These are phyloP conservation scores for Albophoma yamanashiensis DNA, from an alignment of 2,329 filamentous ascomycete species.

Conservation along the genomic window DNA sequence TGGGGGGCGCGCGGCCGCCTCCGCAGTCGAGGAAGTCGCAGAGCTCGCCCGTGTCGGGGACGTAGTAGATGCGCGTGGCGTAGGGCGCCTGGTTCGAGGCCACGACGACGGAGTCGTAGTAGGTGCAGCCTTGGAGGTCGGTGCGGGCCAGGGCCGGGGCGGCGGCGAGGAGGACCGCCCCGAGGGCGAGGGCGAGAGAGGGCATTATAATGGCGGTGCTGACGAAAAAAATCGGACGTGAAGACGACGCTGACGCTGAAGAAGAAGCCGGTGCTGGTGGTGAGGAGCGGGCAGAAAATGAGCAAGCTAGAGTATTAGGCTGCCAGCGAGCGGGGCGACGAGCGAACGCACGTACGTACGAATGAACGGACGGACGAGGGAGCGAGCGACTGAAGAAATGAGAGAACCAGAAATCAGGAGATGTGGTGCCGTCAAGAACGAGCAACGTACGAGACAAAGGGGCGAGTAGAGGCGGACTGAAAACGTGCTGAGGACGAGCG, in stretches of 20 bases:
- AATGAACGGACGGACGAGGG: neutral
- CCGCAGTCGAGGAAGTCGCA: conserved; percentile 57
- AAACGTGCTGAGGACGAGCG: neutral
- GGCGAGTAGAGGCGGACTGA: neutral
- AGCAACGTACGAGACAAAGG: neutral
- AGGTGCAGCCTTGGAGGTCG: conserved; percentile 34
- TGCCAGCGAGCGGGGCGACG: neutral
- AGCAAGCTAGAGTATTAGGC: neutral
- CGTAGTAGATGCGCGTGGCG: conserved; percentile 45
- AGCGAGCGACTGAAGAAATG: neutral
- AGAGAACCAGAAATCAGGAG: neutral
- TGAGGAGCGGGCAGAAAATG: neutral
- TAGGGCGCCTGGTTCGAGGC: conserved; percentile 21
- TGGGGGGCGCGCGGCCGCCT: conserved; percentile 53
- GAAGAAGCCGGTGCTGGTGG: neutral
- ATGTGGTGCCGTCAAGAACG: neutral
- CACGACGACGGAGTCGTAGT: conserved; percentile 20
- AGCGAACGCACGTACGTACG: neutral
- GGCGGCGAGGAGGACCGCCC: conserved; percentile 17
- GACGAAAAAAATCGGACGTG: neutral
- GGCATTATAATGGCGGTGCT: conserved; percentile 9
- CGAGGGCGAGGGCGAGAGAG: conserved; percentile 12
- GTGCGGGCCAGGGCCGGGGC: conserved; percentile 29
- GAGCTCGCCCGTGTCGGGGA: conserved; percentile 53
- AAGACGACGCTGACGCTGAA: neutral